Evolutionary conservation across 805 yeast species (phyloP), one percentile per base, ranked within the genome.

Genomic region (Saturnispora dispora): DNA sequence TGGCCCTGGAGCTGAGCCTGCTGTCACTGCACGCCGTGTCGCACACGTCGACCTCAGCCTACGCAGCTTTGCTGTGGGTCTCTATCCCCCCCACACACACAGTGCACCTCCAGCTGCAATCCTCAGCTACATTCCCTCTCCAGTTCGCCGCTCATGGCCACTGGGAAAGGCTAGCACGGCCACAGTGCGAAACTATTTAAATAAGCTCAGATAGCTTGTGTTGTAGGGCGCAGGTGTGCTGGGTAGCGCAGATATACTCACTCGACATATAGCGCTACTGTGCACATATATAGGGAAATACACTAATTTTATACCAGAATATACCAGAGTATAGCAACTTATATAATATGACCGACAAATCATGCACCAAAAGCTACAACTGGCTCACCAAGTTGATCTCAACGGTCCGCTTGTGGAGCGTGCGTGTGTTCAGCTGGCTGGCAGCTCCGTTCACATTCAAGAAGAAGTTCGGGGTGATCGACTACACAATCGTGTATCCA

Each of bases 401-500:
- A 9, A 37, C 22, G 4, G 3, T 37, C 11, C 22, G 25, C 5
- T 18, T 5, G 23, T 37, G 41, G 41, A 37, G 22, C 22, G 41
- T 17, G 22, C 20, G 23, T 37, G 22, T 37, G 20, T 37, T 18
- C 13, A 37, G 13, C 41, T 37, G 41, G 41, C 3, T 37, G 11
- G 22, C 41, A 18, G 22, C 41, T 18, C 41, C 41, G 23, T 37
- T 37, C 22, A 20, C 22, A 25, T 18, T 20, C 5, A 37, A 37
- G 13, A 37, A 18, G 41, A 20, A 18, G 22, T 37, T 25, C 22
- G 44, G 30, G 11, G 30, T 40, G 9, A 53, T 65, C n/a, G 60
- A 61, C 27, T 45, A 57, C 44, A 46, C 64, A 51, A 50, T 60
- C 4, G 52, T 65, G 4, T 65, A 63, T 47, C 69, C 69, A 1